Percentiles rank a stretch among this genome's conserved stretches.
phyloP scores from a whole-genome alignment of 2,329 filamentous ascomycete species.

The Exophiala sp. region DNA sequence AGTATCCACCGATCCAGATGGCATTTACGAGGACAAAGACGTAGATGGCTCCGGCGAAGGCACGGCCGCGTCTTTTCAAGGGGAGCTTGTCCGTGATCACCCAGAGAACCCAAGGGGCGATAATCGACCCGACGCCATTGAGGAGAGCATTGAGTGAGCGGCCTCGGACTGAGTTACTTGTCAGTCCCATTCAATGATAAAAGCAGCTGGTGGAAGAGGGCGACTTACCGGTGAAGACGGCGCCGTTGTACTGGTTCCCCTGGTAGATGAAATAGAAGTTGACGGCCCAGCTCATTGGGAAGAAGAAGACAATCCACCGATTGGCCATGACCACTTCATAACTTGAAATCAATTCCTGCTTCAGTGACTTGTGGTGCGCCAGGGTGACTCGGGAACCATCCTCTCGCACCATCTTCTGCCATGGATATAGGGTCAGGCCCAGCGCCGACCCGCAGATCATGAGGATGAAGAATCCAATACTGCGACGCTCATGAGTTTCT shows the following conservation, averaged over 20 bases:
- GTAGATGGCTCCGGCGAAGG: neutral
- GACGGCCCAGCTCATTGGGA: neutral
- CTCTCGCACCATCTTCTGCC: slow-evolving; percentile 59
- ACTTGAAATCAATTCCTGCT: slow-evolving; percentile 17
- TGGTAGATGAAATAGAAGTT: neutral
- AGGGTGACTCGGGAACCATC: slow-evolving; percentile 54
- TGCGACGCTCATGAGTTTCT: too few relatives aligned
- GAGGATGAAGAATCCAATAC: too few relatives aligned
- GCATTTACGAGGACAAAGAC: neutral
- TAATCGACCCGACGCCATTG: neutral
- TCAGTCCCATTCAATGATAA: too few relatives aligned
- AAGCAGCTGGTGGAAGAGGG: too few relatives aligned
- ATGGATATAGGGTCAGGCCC: slow-evolving; percentile 47
- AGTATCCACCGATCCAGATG: neutral
- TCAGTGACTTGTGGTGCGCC: slow-evolving; percentile 27
- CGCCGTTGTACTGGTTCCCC: neutral
- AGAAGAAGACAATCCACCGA: neutral
- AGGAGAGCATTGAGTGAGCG: neutral
- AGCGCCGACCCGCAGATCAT: neutral
- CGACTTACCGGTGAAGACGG: neutral
- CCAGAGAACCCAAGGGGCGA: neutral
- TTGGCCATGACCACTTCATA: neutral
- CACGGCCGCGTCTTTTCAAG: neutral
- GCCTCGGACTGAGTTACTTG: neutral
- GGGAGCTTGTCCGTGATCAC: neutral